Base-by-base conservation (phyloP, 1,139 yeast genomes). In the Pichia cactophila region DNA sequence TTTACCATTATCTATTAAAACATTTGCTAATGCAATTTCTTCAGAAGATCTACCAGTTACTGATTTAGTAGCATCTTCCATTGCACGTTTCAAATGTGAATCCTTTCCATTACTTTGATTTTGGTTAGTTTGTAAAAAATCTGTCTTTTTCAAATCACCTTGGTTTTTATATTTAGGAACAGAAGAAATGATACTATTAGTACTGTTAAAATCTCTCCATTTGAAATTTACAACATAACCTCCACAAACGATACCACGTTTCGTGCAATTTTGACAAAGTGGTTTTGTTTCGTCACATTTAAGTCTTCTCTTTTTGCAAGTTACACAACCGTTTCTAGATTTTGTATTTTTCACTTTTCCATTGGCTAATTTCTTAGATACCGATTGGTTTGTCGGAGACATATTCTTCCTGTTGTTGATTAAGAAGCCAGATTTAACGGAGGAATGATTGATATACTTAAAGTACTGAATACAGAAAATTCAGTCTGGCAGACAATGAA, bases 161-260 rank as follows among this genome's bases (percentile, higher is more conserved):
- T 6, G 29, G 23, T 37, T 23, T 12, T 23, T 43, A n/a, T 12
- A n/a, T 31, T 31, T 31, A n/a, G 35, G 35, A 9, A 33, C 41
- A 12, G 35, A 31, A 11, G 38, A 16, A 3, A 35, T 17, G 3
- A 31, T 39, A 23, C n/a, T 20, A 23, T 58, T 47, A 16, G 51
- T 42, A 33, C 71, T 73, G 31, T 71, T 72, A 52, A 80, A 81
- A 9, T 78, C 69, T 56, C 78, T 70, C 87, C 87, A 82, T 59
- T 79, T 79, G 67, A 78, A 81, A 47, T 73, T 74, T 31, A 78
- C 78, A 4, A 81, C 79, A 58, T 82, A 82, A 1, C 87, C 87
- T 8, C 82, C 83, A 60, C 84, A 80, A 17, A 65, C 69, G 23
- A 74, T 70, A 40, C 69, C 71, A 59, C 71, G 72, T 52, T 68